Evolutionary conservation across 2,329 filamentous ascomycete species (phyloP), one percentile per base, ranked within the genome.

Genomic region (Fusarium papillatum): DNA sequence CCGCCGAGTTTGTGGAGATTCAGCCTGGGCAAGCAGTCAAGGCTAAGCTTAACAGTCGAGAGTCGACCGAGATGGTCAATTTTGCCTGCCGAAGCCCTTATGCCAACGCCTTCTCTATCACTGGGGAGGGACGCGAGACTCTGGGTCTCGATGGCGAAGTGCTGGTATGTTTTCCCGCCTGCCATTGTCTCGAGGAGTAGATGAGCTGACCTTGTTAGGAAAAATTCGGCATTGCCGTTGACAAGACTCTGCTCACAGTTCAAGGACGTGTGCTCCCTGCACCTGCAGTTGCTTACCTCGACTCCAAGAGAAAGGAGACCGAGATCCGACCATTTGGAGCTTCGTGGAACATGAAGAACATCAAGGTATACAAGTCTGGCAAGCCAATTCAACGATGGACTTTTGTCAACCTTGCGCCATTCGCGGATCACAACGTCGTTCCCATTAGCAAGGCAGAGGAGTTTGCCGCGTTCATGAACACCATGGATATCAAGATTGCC

Each of bases 21-120:
- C 80, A 91, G 11, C 87, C 90, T 1, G 94, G 93, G 0, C 94
- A 97, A 79, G 82, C 89, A 0, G 87, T 92, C 26, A 90, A 89
- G 46, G 84, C 88, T 6, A 91, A 92, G 77, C 86, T 96, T 19
- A 87, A 82, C 1, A 85, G 88, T 0, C 82, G 86, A 0, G 93
- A 96, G 79, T 94, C 93, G 0, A 86, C 88, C 0, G 79, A 85
- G 1, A 96, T 97, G 94, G 91, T 96, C 57, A 84, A 84, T 1
- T 95, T 95, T 80, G 93, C 95, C 2, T 94, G 93, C 68, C 89
- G 93, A 6, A 85, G 85, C 0, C 94, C 95, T 0, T 87, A 87
- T 2, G 85, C 88, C 8, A 97, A 96, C 75, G 94, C 92, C 0
- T 80, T 87, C 2, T 93, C 92, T 0, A 93, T 97, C 77, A 87